A percentile compares a stretch with the other conserved stretches of the same genome.
Conservation (phyloP, 768 basidiomycete species). For the Boletus subcaerulescens region DNA sequence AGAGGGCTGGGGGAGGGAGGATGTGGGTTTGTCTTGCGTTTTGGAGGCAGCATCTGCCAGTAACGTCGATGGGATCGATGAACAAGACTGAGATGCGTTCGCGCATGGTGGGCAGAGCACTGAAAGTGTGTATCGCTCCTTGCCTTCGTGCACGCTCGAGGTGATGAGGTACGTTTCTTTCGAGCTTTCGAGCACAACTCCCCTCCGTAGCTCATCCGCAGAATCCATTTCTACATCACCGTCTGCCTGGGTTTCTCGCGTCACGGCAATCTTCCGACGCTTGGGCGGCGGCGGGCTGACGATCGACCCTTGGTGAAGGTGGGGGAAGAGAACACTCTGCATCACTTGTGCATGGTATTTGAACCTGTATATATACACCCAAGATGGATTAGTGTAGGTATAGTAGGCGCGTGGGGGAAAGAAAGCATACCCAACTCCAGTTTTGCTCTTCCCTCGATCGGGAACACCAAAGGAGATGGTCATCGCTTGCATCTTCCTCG, state of each 20-base stretch:
- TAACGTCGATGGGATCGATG: background rate
- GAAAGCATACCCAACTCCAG: conserved; percentile 43
- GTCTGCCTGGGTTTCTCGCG: conserved; percentile 4
- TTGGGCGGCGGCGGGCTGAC: conserved; percentile 19
- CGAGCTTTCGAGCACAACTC: conserved; percentile 26
- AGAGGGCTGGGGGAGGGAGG: background rate
- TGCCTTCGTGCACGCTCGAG: conserved; percentile 3
- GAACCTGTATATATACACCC: conserved; percentile 35
- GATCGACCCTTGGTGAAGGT: conserved; percentile 15
- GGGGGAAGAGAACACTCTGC: conserved; percentile 44
- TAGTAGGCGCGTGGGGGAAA: background rate
- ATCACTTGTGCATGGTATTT: conserved; percentile 50
- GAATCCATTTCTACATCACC: conserved; percentile 10
- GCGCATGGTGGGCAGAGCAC: conserved; percentile 4
- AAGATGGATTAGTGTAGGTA: background rate
- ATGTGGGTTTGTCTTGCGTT: background rate
- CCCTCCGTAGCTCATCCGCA: conserved; percentile 7
- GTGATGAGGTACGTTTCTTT: conserved; percentile 24
- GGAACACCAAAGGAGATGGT: conserved; percentile 49
- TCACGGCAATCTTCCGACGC: conserved; percentile 25
- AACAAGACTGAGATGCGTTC: background rate
- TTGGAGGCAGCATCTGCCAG: background rate
- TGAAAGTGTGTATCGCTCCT: conserved; percentile 18
- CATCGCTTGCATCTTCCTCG: conserved; percentile 40
- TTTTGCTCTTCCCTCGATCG: conserved; percentile 28